Evolutionary conservation across 805 yeast genomes (phyloP), one percentile per base, ranked within the genome.

Genomic region (Myxozyma kluyveri): DNA sequence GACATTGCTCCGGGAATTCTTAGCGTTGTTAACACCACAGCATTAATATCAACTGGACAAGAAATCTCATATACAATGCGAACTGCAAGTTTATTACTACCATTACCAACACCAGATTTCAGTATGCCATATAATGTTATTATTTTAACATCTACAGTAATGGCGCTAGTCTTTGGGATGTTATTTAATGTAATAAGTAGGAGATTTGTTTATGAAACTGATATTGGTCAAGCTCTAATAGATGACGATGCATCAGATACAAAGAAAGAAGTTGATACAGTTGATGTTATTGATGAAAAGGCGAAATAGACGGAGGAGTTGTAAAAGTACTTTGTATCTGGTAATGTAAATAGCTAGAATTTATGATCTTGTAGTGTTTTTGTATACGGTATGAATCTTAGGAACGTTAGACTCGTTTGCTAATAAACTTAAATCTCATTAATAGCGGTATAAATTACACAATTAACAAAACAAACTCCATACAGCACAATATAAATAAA

Each of bases 51-150:
- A 9, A 14, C 33, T 29, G 33, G 14, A 29, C 33, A 14, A 14
- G 26, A 40, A 3, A 42, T 54, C 19, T 41, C 43, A 24, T 40
- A 55, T 60, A 22, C 57, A 50, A 61, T 83, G 55, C 77, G 98
- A 65, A 88, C 98, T 0, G 80, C 96, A 3, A 86, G 97, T n/a
- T 77, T 90, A 39, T 73, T 93, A 52, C 73, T 93, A 44, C 81
- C 93, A 0, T 75, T 93, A 47, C 96, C 99, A 2, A 93, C 98
- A 0, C 99, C 99, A 0, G 99, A 93, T 71, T 93, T 93, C 70
- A 86, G 96, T 57, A 93, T 93, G 99, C 99, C 99, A 0, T 93
- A 93, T 67, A 93, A 93, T 63, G 99, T 93, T 38, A 91, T 93
- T 55, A 93, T 93, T 42, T 74, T 93, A 56, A 87, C 98, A 0